Evolutionary conservation across 176 grass and related monocot species (phyloP), one percentile per base, ranked within the genome.

Genomic region (Aegilops speltoides): DNA sequence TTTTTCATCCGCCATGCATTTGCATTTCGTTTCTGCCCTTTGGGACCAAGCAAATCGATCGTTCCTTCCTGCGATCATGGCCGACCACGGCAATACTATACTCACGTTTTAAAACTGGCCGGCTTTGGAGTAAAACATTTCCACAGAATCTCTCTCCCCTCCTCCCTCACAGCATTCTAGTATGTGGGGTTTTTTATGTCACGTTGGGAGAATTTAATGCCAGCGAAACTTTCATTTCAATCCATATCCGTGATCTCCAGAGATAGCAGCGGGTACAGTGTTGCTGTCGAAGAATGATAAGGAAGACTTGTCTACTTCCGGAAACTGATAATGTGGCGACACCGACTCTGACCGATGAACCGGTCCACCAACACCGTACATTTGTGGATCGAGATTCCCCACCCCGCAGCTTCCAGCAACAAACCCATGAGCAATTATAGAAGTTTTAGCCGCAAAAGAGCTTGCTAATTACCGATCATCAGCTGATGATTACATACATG

Each of bases 71-170:
- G 65, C 31, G 73, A 79, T 90, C 84, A 56, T 74, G 89, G 33
- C 66, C 34, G 56, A 59, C 80, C 78, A 86, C 78, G 6, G 4
- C 46, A 84, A 59, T 54, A 54, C 4, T 23, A 33, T 11, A 69
- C 17, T 3, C 59, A 1, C 0, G 12, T 43, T 81, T 57, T 77
- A 68, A 48, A 77, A 46, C 24, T 20, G 68, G 77, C 34, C 50
- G 78, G 68, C 67, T 68, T 80, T 88, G 89, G 85, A 91, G 89
- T 91, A 91, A 88, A 91, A 91, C 85, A 87, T 81, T 88, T 85
- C 89, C 89, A 80, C 3, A 22, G 85, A 87, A 91, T 91, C 68
- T 76, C 67, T 38, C 67, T 9, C 48, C 46, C 4, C 52, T 22
- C 54, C 34, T 36, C 6, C 6, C 48, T 24, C 62, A 31, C 31